These are phyloP conservation scores for Malus hybrid DNA, from an alignment of 331 rosid genomes.

Conservation along the genomic window DNA sequence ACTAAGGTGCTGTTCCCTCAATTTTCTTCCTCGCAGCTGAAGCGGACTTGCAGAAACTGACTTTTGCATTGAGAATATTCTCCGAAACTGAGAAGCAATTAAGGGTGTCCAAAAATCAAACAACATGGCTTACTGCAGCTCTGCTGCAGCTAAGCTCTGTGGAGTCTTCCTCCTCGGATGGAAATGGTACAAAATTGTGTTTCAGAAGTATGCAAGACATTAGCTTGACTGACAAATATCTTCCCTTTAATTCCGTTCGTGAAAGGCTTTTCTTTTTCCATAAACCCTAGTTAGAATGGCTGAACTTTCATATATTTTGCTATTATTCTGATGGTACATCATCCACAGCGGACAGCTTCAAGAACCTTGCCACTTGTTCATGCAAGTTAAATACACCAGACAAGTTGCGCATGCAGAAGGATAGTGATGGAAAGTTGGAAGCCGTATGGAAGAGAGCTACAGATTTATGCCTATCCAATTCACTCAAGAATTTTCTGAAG, in stretches of 20 bases:
- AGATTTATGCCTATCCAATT: constrained; percentile 45
- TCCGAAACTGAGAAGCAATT: constrained; percentile 79
- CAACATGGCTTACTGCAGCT: constrained; percentile 89
- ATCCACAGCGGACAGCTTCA: constrained; percentile 37
- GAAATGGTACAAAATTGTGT: constrained; percentile 37
- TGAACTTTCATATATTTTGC: constrained; percentile 5
- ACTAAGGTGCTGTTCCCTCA: constrained; percentile 3
- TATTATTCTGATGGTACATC: constrained; percentile 29
- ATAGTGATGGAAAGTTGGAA: constrained; percentile 45
- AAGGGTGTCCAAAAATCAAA: constrained; percentile 73
- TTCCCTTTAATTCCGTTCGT: not conserved
- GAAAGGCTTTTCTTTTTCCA: not conserved
- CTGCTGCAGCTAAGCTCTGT: constrained; percentile 66
- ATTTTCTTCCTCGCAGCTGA: constrained; percentile 39
- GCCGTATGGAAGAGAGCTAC: constrained; percentile 75
- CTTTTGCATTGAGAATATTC: constrained; percentile 61
- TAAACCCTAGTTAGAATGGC: not conserved
- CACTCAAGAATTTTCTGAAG: constrained; percentile 56
- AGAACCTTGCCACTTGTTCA: constrained; percentile 30
- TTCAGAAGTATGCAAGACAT: constrained; percentile 19
- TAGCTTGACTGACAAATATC: not conserved
- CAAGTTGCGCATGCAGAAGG: constrained; percentile 36
- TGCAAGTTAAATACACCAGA: constrained; percentile 26
- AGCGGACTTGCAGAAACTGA: constrained; percentile 56
- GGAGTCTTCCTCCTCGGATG: constrained; percentile 42